Base-by-base conservation (phyloP, 495 filamentous ascomycete species). In the Wilcoxina mikolae region DNA sequence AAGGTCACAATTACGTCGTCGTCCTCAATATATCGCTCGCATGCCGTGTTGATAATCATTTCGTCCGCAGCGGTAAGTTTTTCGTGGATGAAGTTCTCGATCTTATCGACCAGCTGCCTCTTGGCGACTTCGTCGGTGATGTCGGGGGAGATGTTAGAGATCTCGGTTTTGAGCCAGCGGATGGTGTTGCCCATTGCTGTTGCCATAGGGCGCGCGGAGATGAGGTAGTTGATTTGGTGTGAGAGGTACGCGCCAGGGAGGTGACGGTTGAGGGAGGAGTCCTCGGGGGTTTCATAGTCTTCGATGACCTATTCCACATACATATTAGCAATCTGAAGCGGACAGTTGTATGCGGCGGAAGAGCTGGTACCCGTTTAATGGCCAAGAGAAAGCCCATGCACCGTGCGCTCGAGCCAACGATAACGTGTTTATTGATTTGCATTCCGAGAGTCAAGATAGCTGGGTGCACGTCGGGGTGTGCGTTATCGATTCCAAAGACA, bases 131-230 rank as follows among this genome's bases (percentile, higher is more conserved):
- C 67, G 58, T 98, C 88, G 12, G 85, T 78, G 4, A 79, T 77
- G 55, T 84, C 80, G 10, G 88, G 85, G 64, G 94, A 87, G 56
- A 95, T 79, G 45, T 80, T 82, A 51, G 83, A 79, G 68, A 98
- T 88, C 63, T 82, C 77, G 26, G 91, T 74, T 71, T 98, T 98
- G 18, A 98, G 75, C 71, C 87, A 87, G 33, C 93, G 78, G 67
- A 98, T 95, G 18, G 87, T 87, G 68, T 95, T 96, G 53, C 93
- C 89, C 79, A 94, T 90, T 39, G 83, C 84, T 67, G 91, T 86
- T 48, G 84, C 89, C 68, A 96, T 83, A 10, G 91, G 87, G 4
- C 91, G 82, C 64, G 87, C 95, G 54, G 87, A 87, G 41, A 83
- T 84, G 26, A 98, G 80, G 64, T 90, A 94, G 56, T 87, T 86